Conservation (phyloP, 1,284 basidiomycete species). For the Pisolithus thermaeus region DNA sequence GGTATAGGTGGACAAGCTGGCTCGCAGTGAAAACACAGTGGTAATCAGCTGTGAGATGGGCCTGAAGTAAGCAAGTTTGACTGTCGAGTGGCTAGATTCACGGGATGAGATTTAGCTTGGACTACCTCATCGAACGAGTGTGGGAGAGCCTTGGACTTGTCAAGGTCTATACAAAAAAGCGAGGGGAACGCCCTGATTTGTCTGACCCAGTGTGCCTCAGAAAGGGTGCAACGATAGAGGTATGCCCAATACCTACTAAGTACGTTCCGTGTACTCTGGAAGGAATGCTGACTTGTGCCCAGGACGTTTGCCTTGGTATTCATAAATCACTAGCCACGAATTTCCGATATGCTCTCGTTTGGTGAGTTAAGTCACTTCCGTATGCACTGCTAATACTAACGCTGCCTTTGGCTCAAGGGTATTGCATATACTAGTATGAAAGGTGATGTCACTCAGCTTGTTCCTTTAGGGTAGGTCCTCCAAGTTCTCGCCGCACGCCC, state of each 20-base stretch:
- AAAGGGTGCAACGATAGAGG: slow-evolving; percentile 91
- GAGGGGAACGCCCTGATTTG: slow-evolving; percentile 90
- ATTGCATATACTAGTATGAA: not conserved
- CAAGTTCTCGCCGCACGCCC: slow-evolving; percentile 88
- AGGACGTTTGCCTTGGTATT: slow-evolving; percentile 88
- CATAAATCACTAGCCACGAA: slow-evolving; percentile 87
- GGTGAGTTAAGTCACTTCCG: slow-evolving; percentile 42
- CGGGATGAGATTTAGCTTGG: slow-evolving; percentile 48
- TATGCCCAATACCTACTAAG: slow-evolving; percentile 24
- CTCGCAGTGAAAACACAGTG: slow-evolving; percentile 81
- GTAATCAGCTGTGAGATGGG: slow-evolving; percentile 95
- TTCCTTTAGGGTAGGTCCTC: slow-evolving; percentile 73
- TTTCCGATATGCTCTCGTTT: slow-evolving; percentile 89
- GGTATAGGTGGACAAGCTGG: slow-evolving; percentile 68
- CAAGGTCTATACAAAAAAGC: slow-evolving; percentile 95
- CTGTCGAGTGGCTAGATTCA: not conserved
- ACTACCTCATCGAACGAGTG: slow-evolving; percentile 83
- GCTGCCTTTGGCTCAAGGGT: slow-evolving; percentile 18
- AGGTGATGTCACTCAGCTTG: slow-evolving; percentile 3
- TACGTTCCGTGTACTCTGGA: not conserved
- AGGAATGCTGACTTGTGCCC: not conserved
- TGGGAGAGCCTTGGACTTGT: slow-evolving; percentile 89
- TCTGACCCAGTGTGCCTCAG: slow-evolving; percentile 90
- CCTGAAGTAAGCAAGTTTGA: slow-evolving; percentile 55
- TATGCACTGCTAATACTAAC: not conserved